Evolutionary conservation across 73 alveolate species (phyloP).

Genomic region (Paramecium octaurelia): DNA sequence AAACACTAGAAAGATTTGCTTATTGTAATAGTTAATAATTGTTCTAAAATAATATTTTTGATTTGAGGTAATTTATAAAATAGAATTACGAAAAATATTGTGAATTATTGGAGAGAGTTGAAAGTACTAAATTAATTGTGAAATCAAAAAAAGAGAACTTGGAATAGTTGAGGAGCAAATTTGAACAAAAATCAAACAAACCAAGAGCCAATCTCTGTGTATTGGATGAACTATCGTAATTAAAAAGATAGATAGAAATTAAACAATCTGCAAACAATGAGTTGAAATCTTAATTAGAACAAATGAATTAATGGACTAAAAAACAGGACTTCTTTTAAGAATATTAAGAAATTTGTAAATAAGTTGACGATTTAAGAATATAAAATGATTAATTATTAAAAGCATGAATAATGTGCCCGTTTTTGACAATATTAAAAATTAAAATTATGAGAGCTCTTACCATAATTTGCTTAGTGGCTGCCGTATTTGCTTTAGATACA

Average conservation of each 20-base stretch:
- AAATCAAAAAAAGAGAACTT: neutral
- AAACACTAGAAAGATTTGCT: neutral
- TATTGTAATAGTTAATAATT: conserved; percentile 18
- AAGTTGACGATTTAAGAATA: conserved; percentile 6
- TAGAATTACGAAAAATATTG: neutral
- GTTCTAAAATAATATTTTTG: neutral
- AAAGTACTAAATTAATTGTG: neutral
- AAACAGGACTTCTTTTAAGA: conserved; percentile 23
- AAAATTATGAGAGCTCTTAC: conserved; percentile 38
- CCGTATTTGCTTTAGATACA: neutral
- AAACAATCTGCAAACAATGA: neutral
- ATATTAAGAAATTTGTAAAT: conserved; percentile 15
- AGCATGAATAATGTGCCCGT: conserved; percentile 32
- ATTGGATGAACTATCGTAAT: neutral
- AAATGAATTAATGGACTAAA: neutral
- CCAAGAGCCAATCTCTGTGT: neutral
- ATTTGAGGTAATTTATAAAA: conserved; percentile 2
- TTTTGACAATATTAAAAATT: neutral
- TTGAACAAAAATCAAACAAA: neutral
- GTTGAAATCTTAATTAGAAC: neutral
- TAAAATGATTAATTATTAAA: conserved; percentile 34
- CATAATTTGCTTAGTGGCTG: conserved; percentile 47
- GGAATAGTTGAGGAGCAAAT: neutral
- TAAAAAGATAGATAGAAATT: neutral
- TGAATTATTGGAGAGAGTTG: neutral